phyloP scores from a whole-genome alignment of 768 basidiomycete genomes.

The Lactarius hatsudake region DNA sequence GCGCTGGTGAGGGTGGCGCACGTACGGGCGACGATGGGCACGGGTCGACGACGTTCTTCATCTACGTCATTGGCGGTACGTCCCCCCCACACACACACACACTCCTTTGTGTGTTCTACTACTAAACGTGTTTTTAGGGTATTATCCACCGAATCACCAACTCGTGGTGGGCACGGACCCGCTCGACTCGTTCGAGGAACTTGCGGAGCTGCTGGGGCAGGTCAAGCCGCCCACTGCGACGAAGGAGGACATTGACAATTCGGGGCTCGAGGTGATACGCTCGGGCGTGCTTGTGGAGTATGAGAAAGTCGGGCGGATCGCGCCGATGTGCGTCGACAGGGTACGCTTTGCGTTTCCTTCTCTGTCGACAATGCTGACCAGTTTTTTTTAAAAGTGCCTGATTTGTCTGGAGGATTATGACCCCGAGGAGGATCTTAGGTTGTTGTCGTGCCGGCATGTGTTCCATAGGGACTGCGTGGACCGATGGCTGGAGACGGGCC shows the following conservation, averaged over 20 bases:
- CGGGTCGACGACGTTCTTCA: constrained; percentile 74
- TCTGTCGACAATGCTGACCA: background rate
- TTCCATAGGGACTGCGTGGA: constrained; percentile 91
- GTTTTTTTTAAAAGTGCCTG: too few relatives aligned
- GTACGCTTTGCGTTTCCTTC: constrained; percentile 44
- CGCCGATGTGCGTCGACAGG: constrained; percentile 76
- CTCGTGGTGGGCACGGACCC: constrained; percentile 77
- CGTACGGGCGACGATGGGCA: constrained; percentile 23
- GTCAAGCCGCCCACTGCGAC: constrained; percentile 80
- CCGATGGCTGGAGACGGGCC: constrained; percentile 41
- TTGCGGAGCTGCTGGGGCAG: constrained; percentile 80
- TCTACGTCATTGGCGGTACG: constrained; percentile 84
- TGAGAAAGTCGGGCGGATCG: constrained; percentile 38
- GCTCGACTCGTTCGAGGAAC: constrained; percentile 78
- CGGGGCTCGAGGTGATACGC: constrained; percentile 75
- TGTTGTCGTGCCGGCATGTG: constrained; percentile 82
- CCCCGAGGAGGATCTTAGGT: constrained; percentile 70
- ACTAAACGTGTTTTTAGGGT: constrained; percentile 47
- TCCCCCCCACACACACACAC: constrained; percentile 8
- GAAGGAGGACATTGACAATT: constrained; percentile 81
- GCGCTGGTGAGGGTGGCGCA: background rate
- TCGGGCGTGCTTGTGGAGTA: constrained; percentile 41
- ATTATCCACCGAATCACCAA: constrained; percentile 87
- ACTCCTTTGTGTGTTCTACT: too few relatives aligned
- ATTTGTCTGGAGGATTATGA: constrained; percentile 88